Evolutionary conservation across 2,329 filamentous ascomycete genomes (phyloP).

Genomic region (Sodiomyces alkalinus): DNA sequence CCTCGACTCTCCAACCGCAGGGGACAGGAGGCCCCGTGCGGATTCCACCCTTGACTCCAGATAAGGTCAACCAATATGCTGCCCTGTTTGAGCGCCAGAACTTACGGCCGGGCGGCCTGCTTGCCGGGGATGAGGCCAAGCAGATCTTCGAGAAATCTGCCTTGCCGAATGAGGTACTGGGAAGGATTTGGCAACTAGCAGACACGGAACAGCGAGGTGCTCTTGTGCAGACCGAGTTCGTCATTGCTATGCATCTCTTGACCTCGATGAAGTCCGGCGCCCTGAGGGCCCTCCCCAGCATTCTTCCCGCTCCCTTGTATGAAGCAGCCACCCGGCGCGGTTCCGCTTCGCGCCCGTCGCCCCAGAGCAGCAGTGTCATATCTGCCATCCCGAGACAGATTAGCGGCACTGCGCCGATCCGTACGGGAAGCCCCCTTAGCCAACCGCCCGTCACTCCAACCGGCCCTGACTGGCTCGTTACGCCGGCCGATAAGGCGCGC

Average conservation of each 20-base stretch:
- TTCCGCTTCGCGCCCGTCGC: conserved; percentile 30
- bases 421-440: conserved; percentile 44
- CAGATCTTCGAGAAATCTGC: conserved; percentile 90
- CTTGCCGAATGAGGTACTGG: conserved; percentile 76
- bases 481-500: conserved; percentile 65
- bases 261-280: conserved; percentile 79
- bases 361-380: conserved; percentile 36
- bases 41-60: conserved; percentile 74
- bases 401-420: conserved; percentile 51
- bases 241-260: conserved; percentile 95
- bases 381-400: conserved; percentile 70
- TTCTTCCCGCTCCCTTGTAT: conserved; percentile 72
- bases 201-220: conserved; percentile 87
- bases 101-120: conserved; percentile 52
- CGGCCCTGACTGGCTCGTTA: conserved; percentile 61
- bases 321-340: conserved; percentile 70
- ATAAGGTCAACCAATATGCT: conserved; percentile 81
- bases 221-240: conserved; percentile 78
- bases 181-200: conserved; percentile 90
- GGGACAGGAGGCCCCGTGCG: conserved; percentile 55
- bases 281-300: conserved; percentile 63
- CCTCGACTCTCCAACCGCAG: conserved; percentile 37
- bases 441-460: conserved; percentile 27
- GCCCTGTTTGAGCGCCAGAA: conserved; percentile 83
- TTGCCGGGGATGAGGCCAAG: conserved; percentile 78